phyloP scores from a whole-genome alignment of 495 filamentous ascomycete genomes.

The Aspergillus affinis region DNA sequence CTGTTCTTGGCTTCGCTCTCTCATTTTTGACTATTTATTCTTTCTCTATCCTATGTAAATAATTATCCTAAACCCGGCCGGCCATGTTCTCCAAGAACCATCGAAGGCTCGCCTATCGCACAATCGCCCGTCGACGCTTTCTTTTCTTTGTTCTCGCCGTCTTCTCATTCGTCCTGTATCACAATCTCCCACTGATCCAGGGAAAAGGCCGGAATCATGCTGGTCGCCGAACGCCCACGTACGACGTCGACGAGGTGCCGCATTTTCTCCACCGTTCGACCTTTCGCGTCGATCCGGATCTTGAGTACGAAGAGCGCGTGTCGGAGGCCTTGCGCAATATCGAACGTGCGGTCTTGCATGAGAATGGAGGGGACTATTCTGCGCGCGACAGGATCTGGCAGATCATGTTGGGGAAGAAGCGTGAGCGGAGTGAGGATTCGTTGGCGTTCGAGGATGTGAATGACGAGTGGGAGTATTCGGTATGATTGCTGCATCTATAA shows the following conservation, averaged over 20 bases:
- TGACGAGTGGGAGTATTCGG: slow-evolving; percentile 33
- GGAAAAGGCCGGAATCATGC: background rate
- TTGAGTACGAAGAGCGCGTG: slow-evolving; percentile 29
- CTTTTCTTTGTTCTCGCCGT: background rate
- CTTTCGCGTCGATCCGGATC: slow-evolving; percentile 32
- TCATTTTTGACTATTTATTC: too few relatives aligned
- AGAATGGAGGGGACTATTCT: slow-evolving; percentile 8
- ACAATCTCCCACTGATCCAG: background rate
- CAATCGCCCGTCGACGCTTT: background rate
- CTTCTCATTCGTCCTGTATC: background rate
- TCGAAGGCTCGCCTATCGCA: too few relatives aligned
- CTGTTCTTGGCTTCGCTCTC: too few relatives aligned
- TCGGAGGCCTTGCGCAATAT: slow-evolving; percentile 27
- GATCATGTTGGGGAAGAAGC: slow-evolving; percentile 27
- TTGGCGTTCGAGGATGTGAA: slow-evolving; percentile 31
- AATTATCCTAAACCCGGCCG: too few relatives aligned
- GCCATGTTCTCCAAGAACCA: background rate
- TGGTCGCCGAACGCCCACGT: background rate
- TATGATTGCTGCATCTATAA: slow-evolving; percentile 4
- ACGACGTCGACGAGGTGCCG: slow-evolving; percentile 20
- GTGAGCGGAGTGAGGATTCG: slow-evolving; percentile 29
- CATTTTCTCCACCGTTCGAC: slow-evolving; percentile 32
- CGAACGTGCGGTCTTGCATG: slow-evolving; percentile 20
- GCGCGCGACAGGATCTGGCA: slow-evolving; percentile 36
- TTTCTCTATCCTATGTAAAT: too few relatives aligned